Conservation (phyloP, 495 filamentous ascomycete genomes). For the Staphylotrichum tortipilum region DNA sequence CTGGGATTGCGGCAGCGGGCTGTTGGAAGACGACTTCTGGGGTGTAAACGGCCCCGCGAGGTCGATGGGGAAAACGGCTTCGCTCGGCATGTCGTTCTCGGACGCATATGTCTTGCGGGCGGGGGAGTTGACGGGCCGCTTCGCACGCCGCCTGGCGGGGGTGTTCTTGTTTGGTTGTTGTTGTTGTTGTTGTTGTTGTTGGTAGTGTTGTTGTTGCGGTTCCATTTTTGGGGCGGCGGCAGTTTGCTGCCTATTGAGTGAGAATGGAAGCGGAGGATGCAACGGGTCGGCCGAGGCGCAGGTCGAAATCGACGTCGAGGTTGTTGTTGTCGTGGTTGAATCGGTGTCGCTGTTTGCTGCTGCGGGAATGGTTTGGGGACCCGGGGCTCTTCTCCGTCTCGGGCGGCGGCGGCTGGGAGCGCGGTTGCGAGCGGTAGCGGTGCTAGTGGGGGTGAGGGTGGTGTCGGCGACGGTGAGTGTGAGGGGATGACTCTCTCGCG, state of each 20-base stretch:
- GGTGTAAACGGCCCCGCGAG: constrained; percentile 31
- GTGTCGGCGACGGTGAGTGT: constrained; percentile 4
- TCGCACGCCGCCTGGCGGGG: constrained; percentile 34
- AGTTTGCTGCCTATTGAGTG: neutral
- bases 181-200: constrained; percentile 16
- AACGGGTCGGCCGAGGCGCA: neutral
- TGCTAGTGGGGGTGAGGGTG: constrained; percentile 4
- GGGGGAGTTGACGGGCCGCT: constrained; percentile 26
- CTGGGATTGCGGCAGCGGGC: constrained; percentile 18
- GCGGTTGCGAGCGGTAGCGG: no score
- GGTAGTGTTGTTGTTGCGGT: constrained; percentile 16
- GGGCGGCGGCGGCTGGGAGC: no score
- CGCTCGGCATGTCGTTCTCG: constrained; percentile 37
- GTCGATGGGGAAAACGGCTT: constrained; percentile 16
- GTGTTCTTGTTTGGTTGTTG: constrained; percentile 21
- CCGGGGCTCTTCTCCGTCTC: no score
- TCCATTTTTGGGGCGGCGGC: constrained; percentile 17
- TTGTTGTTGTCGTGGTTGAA: no score
- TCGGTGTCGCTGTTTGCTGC: no score
- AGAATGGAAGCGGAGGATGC: no score
- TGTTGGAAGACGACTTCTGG: constrained; percentile 20
- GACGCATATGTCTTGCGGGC: constrained; percentile 39
- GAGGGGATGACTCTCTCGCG: constrained; percentile 13
- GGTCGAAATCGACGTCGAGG: no score
- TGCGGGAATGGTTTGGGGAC: no score